phyloP scores from a whole-genome alignment of 148 eudicot species.

The Heliamphora exappendiculata region DNA sequence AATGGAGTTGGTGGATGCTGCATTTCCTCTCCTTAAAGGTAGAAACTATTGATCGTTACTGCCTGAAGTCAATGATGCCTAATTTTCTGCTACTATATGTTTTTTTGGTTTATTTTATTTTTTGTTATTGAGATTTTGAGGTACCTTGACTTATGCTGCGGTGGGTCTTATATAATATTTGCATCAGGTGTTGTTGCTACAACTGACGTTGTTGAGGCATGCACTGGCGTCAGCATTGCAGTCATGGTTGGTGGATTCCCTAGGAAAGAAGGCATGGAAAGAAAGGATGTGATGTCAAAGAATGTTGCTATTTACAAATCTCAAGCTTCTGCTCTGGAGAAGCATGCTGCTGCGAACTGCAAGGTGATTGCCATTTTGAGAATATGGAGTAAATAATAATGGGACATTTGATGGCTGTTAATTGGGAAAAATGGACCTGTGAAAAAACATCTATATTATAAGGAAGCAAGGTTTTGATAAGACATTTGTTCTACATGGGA shows the following conservation, averaged over 20 bases:
- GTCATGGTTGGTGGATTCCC: conserved; percentile 98
- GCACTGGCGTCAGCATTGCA: conserved; percentile 82
- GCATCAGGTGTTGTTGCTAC: conserved; percentile 85
- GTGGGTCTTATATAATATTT: background rate
- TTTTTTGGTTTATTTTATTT: background rate
- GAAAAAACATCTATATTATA: no score
- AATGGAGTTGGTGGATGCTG: conserved; percentile 89
- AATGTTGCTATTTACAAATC: conserved; percentile 90
- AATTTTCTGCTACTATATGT: no score
- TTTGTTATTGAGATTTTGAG: background rate
- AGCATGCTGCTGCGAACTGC: conserved; percentile 96
- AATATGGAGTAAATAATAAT: background rate
- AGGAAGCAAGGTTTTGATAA: no score
- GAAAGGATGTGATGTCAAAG: conserved; percentile 93
- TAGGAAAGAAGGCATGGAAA: conserved; percentile 96
- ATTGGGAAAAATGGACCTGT: no score
- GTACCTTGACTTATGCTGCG: background rate
- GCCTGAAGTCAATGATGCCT: background rate
- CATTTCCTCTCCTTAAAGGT: conserved; percentile 90
- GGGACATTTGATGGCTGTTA: background rate
- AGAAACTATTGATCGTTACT: background rate
- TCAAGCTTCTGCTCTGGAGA: conserved; percentile 93
- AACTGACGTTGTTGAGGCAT: conserved; percentile 83
- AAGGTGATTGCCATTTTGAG: conserved; percentile 40
- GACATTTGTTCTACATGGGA: no score